Base-by-base conservation (phyloP, 2,329 filamentous ascomycete genomes). In the Diaporthe amygdali region DNA sequence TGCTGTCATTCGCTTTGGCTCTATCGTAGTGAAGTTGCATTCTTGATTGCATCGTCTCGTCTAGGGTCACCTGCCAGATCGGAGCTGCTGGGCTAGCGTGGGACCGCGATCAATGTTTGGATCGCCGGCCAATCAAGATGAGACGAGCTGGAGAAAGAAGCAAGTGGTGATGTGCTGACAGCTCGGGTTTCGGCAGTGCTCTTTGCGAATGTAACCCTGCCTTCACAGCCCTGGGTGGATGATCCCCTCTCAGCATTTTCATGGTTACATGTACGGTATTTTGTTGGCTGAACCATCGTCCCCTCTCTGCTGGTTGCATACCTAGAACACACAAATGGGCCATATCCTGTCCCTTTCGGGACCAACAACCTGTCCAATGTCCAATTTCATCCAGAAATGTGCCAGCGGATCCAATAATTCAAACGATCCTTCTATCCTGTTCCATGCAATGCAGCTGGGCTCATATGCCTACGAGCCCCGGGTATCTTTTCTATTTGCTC, bases 401-500 rank as follows among this genome's bases (percentile, higher is more conserved):
- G 27, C 27, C 41, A 27, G 44, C 34, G 32, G 6, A 30, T 30
- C 41, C 22, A 30, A 30, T 32, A 22, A 22, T 47, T 27, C 44
- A 20, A 64, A 25, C 9, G 20, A 27, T 37, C 30, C 44, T n/a
- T 64, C 34, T 66, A 47, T 66, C 56, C 56, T 44, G 37, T 39
- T 61, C 49, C 56, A 69, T 49, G 51, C 59, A 69, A 69, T 68
- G 63, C 55, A 55, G 55, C 46, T 46, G 34, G 27, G 56, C 30
- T 41, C 46, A 27, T 41, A 51, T 34, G 54, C 61, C 44, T 37
- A 64, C 34, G 47, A 41, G 56, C 44, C 52, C 69, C 64, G 71
- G 71, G 71, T 73, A 73, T 71, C 71, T 71, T 68, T 30, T 72
- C 55, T 59, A 66, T 46, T 10, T 14, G 49, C 49, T 73, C 56